phyloP scores from a whole-genome alignment of 2,329 filamentous ascomycete species.

The Aspergillus intermedius region DNA sequence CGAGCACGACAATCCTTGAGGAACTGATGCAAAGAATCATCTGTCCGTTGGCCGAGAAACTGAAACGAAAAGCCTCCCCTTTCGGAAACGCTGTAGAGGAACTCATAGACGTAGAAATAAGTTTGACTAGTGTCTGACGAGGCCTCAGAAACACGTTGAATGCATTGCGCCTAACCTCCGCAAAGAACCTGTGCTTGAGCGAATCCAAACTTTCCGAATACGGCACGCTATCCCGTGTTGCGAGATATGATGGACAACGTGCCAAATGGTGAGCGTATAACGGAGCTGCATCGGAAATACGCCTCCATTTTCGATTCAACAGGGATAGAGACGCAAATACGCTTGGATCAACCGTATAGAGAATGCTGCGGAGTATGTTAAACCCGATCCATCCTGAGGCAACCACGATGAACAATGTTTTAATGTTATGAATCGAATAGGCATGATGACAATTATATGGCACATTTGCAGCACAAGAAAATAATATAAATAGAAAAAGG shows the following conservation, averaged over 20 bases:
- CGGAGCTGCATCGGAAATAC: constrained; percentile 35
- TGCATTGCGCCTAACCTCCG: constrained; percentile 67
- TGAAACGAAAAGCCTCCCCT: constrained; percentile 80
- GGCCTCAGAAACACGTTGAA: constrained; percentile 71
- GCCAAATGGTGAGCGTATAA: constrained; percentile 44
- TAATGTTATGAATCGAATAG: not conserved
- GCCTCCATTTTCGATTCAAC: constrained; percentile 41
- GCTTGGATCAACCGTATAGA: constrained; percentile 42
- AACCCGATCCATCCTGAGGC: constrained; percentile 5
- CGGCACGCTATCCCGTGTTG: constrained; percentile 28
- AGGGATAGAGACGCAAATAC: constrained; percentile 42
- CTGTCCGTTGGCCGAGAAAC: constrained; percentile 67
- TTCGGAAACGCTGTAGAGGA: constrained; percentile 73
- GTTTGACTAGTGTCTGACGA: constrained; percentile 63
- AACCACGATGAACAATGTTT: constrained; percentile 1
- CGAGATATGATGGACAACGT: constrained; percentile 37
- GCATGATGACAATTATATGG: constrained; percentile 3
- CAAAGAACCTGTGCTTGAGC: constrained; percentile 60
- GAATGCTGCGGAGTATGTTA: constrained; percentile 33
- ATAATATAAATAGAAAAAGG: constrained; percentile 2
- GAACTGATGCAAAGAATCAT: constrained; percentile 77
- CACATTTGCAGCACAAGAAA: not conserved
- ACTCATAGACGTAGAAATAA: constrained; percentile 77
- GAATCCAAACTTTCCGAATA: constrained; percentile 35
- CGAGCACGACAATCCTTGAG: constrained; percentile 72